Conservation (phyloP, 805 yeast genomes). For the Scheffersomyces stipitis region DNA sequence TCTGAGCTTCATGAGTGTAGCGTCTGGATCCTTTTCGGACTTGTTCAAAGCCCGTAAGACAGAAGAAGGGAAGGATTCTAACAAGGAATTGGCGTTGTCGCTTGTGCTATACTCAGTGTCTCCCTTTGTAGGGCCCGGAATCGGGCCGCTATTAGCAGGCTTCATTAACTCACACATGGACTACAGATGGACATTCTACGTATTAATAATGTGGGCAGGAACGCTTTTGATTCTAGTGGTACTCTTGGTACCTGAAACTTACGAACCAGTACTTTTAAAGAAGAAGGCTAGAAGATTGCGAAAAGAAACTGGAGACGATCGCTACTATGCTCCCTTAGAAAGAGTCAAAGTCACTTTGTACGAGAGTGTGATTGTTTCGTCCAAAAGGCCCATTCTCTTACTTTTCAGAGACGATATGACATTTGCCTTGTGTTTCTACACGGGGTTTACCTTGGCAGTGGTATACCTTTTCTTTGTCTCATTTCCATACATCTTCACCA, state of each 20-base stretch:
- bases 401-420: constrained; percentile 30
- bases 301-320: constrained; percentile 34
- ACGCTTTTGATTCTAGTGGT: constrained; percentile 16
- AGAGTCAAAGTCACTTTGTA: constrained; percentile 12
- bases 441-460: constrained; percentile 6
- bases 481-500: constrained; percentile 13
- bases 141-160: constrained; percentile 30
- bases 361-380: constrained; percentile 18
- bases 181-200: constrained; percentile 27
- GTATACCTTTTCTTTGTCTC: constrained; percentile 15
- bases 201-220: constrained; percentile 25
- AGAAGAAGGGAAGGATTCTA: constrained; percentile 8
- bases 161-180: constrained; percentile 17
- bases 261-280: constrained; percentile 23
- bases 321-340: constrained; percentile 29
- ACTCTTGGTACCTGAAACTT: constrained; percentile 28
- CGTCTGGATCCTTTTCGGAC: constrained; percentile 30
- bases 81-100: constrained; percentile 20
- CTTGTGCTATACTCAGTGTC: constrained; percentile 26
- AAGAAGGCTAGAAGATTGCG: constrained; percentile 25
- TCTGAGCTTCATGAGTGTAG: constrained; percentile 28
- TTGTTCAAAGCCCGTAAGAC: constrained; percentile 13
- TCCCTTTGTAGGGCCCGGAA: constrained; percentile 31
- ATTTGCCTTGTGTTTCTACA: constrained; percentile 21
- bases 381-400: constrained; percentile 22